A percentile compares a stretch with the other conserved stretches of the same genome.
Conservation (phyloP, 345 rosid species). For the Clarkia xantiana region DNA sequence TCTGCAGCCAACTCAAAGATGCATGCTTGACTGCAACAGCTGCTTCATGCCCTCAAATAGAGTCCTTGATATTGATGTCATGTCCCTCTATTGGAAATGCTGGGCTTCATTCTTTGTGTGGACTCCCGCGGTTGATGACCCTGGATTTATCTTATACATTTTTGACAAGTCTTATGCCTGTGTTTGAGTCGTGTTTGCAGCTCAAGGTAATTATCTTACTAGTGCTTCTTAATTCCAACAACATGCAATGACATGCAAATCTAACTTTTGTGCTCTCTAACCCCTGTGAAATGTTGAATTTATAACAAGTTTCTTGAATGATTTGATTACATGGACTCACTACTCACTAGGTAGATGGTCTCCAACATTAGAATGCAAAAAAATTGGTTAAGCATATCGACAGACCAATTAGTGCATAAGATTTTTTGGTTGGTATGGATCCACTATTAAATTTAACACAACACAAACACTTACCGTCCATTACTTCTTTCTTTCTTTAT, state of each 20-base stretch:
- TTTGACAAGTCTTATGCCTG: conserved; percentile 63
- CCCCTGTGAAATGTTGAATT: background rate
- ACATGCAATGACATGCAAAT: no score
- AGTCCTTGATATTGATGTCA: conserved; percentile 81
- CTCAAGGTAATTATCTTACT: conserved; percentile 48
- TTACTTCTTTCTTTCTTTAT: no score
- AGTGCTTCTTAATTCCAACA: no score
- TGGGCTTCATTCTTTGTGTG: conserved; percentile 58
- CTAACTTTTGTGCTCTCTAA: background rate
- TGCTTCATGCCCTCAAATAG: conserved; percentile 64
- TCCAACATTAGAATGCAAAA: no score
- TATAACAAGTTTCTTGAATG: no score
- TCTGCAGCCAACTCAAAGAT: conserved; percentile 77
- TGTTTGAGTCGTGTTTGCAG: conserved; percentile 68
- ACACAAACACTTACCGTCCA: no score
- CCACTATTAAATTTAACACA: no score
- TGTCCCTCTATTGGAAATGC: conserved; percentile 73
- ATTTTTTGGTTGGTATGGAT: no score
- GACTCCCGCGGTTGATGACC: conserved; percentile 44
- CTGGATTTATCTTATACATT: conserved; percentile 93
- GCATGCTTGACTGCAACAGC: conserved; percentile 75
- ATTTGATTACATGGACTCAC: no score
- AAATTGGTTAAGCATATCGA: no score
- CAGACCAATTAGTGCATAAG: no score
- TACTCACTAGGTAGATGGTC: no score